Base-by-base conservation (phyloP, 2,329 filamentous ascomycete species). In the Neonectria neomacrospora region DNA sequence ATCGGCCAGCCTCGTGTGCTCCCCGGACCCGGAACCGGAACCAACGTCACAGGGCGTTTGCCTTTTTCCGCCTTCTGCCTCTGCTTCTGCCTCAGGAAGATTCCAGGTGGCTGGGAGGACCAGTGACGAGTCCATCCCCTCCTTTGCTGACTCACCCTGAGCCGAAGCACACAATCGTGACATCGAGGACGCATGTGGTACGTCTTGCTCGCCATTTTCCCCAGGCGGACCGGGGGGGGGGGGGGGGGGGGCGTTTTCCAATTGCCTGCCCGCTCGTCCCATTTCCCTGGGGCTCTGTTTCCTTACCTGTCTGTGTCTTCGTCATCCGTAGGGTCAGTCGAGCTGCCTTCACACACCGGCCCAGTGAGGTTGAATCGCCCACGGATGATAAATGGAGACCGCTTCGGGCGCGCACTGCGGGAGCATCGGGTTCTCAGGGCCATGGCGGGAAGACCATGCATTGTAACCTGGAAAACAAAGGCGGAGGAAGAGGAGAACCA, bases 1-100 rank as follows among this genome's bases (percentile, higher is more conserved):
- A 62, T 61, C 48, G 39, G 53, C 52, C 34, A 37, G 23, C 51
- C 26, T 54, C 34, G 30, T 57, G 1, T 23, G 48, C 32, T 45
- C 34, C 48, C 59, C 59, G 54, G 48, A 55, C 55, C 44, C n/a
- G 22, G 22, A 55, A 61, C 44, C n/a, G 22, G 22, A 51, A 8
- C 34, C 14, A 41, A 41, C 37, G 37, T 41, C 30, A 32, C 22
- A 18, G 39, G 34, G 12, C 9, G 23, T 61, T 45, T 45, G 41
- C 50, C 44, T 57, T 48, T 57, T 22, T 5, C 26, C 37, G 45
- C 45, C 55, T 47, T 42, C 34, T 52, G 37, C 47, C 26, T 58
- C 39, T 53, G 48, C 47, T 20, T 45, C 12, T 53, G 48, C 56
- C 20, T 44, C 56, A 28, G 16, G 18, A 26, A 20, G 18, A 26